These are phyloP conservation scores for Suillus fuscotomentosus DNA, from an alignment of 768 basidiomycete species.

Conservation along the genomic window DNA sequence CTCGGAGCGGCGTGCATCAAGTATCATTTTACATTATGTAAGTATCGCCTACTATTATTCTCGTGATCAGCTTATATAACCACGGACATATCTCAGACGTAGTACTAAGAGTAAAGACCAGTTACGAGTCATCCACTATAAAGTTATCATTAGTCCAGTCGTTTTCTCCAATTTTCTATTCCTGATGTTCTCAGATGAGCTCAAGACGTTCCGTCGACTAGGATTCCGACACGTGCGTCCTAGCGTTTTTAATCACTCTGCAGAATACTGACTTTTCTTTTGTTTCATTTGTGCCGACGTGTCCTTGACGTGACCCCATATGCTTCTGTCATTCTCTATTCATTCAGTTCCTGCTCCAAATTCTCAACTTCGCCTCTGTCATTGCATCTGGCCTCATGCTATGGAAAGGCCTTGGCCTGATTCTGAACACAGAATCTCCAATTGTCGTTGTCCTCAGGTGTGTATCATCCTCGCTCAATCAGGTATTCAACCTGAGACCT, in stretches of 20 bases:
- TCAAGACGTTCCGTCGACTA: slow-evolving; percentile 69
- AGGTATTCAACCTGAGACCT: not conserved
- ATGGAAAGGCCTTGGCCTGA: slow-evolving; percentile 92
- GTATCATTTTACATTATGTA: too few species aligned
- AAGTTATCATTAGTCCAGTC: too few species aligned
- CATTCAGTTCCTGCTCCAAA: slow-evolving; percentile 78
- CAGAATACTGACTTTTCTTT: slow-evolving; percentile 1
- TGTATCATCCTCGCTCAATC: slow-evolving; percentile 16
- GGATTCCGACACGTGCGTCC: slow-evolving; percentile 69
- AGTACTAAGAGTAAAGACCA: too few species aligned
- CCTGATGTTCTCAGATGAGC: slow-evolving; percentile 73
- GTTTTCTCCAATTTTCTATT: not conserved
- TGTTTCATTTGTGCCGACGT: slow-evolving; percentile 1
- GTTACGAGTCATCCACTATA: too few species aligned
- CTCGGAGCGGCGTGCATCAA: too few species aligned
- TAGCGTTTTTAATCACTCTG: not conserved
- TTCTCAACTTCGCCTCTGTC: slow-evolving; percentile 89
- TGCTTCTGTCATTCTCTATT: not conserved
- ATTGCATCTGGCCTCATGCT: slow-evolving; percentile 94
- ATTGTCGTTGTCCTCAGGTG: slow-evolving; percentile 96
- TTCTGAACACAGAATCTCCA: slow-evolving; percentile 92
- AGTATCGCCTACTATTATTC: too few species aligned
- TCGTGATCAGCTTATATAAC: too few species aligned
- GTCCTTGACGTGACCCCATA: not conserved
- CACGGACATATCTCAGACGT: too few species aligned